Base-by-base conservation (phyloP, 2,329 filamentous ascomycete genomes). In the Colletotrichum scovillei region DNA sequence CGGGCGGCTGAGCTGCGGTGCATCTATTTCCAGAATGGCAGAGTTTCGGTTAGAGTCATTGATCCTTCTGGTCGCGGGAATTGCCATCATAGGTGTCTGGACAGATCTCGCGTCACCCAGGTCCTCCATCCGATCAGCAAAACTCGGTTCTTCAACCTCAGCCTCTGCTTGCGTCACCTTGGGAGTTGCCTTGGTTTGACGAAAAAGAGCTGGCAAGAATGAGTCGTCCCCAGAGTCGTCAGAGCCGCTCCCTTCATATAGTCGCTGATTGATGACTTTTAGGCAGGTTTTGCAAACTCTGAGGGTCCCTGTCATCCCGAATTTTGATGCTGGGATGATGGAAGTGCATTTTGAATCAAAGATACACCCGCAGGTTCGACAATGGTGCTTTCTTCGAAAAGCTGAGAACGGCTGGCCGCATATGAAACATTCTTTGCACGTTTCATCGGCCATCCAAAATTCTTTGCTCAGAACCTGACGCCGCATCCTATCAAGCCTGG, bases 361-460 rank as follows among this genome's bases (percentile, higher is more conserved):
- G 57, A 99, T 99, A 79, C 97, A 97, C n/a, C 97, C 97, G 80
- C 97, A 99, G 0, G 92, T 94, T 74, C 97, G 92, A 81, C 97
- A 99, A 82, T 99, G 97, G 81, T 99, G 97, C 80, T 99, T 99
- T 76, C 97, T 91, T 72, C 97, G 91, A 80, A 98, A 98, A 1
- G 96, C 97, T 0, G 95, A 95, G 79, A 99, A 99, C 2, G 94
- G 90, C 72, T 94, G 93, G 57, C 94, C 94, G 78, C 97, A 99
- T 57, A 94, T 90, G 80, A 98, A 99, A 79, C 97, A 99, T 78
- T 98, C 96, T 80, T 97, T 98, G 73, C 96, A 97, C 75, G 97
- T 98, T 79, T 98, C 97, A 80, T 99, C 97, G 73, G 95, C 94
- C 97, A 99, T 99, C 97, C 96, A 98, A 78, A 98, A 98, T 77